Percentiles rank a stretch among this genome's conserved stretches.
These are phyloP conservation scores for Yamadazyma mexicana DNA, from an alignment of 1,139 yeast genomes.

Conservation along the genomic window DNA sequence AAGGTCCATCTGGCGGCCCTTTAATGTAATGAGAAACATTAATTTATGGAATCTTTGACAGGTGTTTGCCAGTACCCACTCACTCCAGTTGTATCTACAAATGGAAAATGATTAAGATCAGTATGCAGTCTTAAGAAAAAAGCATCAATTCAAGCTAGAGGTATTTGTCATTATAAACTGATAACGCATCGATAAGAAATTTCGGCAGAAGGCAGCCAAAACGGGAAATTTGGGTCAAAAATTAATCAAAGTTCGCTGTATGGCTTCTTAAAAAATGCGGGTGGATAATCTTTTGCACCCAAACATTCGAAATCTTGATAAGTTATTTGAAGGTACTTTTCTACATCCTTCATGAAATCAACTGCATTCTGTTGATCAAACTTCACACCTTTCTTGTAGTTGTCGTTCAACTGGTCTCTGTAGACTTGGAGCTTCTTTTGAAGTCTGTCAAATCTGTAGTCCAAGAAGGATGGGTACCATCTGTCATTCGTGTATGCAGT, in stretches of 20 bases:
- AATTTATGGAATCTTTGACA: too few relatives aligned
- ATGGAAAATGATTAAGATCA: too few relatives aligned
- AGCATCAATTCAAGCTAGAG: too few relatives aligned
- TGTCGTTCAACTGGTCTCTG: conserved; percentile 20
- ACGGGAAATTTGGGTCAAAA: too few relatives aligned
- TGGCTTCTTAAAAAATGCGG: conserved; percentile 14
- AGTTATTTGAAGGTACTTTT: conserved; percentile 32
- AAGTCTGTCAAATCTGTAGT: conserved; percentile 37
- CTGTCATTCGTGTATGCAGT: conserved; percentile 35
- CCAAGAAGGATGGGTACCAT: conserved; percentile 46
- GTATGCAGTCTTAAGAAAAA: too few relatives aligned
- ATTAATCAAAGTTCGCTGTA: conserved; percentile 8
- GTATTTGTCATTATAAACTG: too few relatives aligned
- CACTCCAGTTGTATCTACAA: too few relatives aligned
- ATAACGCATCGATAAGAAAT: too few relatives aligned
- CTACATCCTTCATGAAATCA: conserved; percentile 32
- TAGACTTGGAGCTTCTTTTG: conserved; percentile 29
- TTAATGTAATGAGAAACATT: too few relatives aligned
- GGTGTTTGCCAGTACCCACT: too few relatives aligned
- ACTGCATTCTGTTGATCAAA: conserved; percentile 33
- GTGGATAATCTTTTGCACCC: conserved; percentile 24
- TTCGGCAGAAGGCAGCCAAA: too few relatives aligned
- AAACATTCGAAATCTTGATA: conserved; percentile 42
- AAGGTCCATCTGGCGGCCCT: too few relatives aligned
- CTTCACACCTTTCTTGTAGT: conserved; percentile 20